phyloP scores from a whole-genome alignment of 2,329 filamentous ascomycete species.

The Bipolaris sorokiniana region DNA sequence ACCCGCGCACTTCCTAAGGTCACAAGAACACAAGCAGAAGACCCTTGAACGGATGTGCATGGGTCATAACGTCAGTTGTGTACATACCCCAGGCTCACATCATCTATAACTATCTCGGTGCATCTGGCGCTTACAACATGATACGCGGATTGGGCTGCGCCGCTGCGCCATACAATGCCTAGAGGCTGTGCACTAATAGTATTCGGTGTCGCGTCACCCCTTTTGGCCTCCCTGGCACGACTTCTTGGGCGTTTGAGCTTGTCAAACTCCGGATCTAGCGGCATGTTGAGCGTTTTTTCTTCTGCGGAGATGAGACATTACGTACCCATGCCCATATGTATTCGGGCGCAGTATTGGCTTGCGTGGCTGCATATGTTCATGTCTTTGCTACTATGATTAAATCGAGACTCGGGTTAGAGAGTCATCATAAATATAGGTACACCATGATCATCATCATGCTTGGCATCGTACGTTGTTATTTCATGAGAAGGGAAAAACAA shows the following conservation, averaged over 20 bases:
- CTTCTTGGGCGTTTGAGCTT: slow-evolving; percentile 19
- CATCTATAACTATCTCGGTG: slow-evolving; percentile 34
- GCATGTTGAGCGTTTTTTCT: slow-evolving; percentile 27
- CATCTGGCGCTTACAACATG: slow-evolving; percentile 17
- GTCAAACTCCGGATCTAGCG: slow-evolving; percentile 14
- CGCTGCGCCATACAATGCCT: slow-evolving; percentile 27
- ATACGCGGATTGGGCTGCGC: slow-evolving; percentile 10
- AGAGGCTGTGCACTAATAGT: slow-evolving; percentile 32
- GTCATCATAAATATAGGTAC: slow-evolving; percentile 1
- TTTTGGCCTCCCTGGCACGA: slow-evolving; percentile 19
- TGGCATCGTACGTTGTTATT: neutral
- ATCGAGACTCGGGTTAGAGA: neutral
- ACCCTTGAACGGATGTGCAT: slow-evolving; percentile 14
- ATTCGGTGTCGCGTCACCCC: slow-evolving; percentile 27
- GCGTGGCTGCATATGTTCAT: slow-evolving; percentile 10
- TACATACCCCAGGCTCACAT: slow-evolving; percentile 12
- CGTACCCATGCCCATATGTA: slow-evolving; percentile 6
- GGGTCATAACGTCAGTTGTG: slow-evolving; percentile 7
- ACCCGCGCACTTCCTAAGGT: slow-evolving; percentile 18
- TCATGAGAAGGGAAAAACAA: slow-evolving; percentile 9
- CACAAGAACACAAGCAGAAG: slow-evolving; percentile 22
- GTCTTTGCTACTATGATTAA: neutral
- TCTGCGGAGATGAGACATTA: slow-evolving; percentile 21
- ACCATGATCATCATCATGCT: neutral
- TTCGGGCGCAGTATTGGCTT: slow-evolving; percentile 23